phyloP scores from a whole-genome alignment of 345 rosid species.

The Eucalyptus leucophloia region DNA sequence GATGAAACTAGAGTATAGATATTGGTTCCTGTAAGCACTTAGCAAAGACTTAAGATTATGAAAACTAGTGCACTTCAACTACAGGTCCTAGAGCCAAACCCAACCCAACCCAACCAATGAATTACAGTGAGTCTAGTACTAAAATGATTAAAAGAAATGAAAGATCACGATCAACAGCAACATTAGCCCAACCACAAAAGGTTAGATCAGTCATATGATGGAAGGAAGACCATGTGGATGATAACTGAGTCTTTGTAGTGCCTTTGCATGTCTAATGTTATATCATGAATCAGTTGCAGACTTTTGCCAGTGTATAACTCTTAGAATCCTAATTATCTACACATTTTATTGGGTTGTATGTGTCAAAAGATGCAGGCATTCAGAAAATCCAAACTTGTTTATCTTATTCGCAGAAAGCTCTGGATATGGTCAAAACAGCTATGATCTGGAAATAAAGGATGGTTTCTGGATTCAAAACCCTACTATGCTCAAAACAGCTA shows the following conservation, averaged over 20 bases:
- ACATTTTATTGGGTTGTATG: not conserved
- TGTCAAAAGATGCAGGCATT: not conserved
- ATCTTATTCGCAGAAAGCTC: not conserved
- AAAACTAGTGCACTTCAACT: not conserved
- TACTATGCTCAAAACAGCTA: not conserved
- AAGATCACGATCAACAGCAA: not conserved
- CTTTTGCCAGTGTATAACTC: not conserved
- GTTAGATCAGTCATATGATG: not conserved
- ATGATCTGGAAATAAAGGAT: not conserved
- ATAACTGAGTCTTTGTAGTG: not conserved
- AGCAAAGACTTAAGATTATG: not conserved
- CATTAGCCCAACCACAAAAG: not conserved
- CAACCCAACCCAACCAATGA: fast-evolving
- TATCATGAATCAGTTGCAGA: not conserved
- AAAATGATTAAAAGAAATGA: not conserved
- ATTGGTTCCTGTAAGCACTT: not conserved
- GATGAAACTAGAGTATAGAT: not conserved
- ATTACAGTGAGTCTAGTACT: not conserved
- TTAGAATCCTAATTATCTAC: not conserved
- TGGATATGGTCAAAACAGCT: not conserved
- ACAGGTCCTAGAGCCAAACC: not conserved
- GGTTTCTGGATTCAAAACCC: not conserved
- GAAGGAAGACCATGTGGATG: not conserved
- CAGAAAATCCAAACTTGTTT: not conserved
- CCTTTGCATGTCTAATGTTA: not conserved